A percentile compares a stretch with the other conserved stretches of the same genome.
These are phyloP conservation scores for Zopfochytrium polystomum DNA, from an alignment of 371 early-diverging fungal genomes.

Conservation along the genomic window DNA sequence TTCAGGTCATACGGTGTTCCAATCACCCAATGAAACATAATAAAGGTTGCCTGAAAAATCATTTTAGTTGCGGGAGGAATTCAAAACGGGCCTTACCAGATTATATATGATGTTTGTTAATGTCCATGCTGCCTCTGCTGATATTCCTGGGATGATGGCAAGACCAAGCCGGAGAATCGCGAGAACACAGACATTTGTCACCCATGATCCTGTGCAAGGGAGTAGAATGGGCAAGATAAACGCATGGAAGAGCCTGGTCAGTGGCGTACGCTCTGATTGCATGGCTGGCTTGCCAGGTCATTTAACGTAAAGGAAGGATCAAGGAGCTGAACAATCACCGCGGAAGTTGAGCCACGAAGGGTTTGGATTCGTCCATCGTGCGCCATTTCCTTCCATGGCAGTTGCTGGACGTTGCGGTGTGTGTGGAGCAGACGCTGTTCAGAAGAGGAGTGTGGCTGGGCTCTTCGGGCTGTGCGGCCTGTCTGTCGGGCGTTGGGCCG, in stretches of 20 bases:
- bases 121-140: slow-evolving; percentile 92
- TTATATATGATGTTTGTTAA: slow-evolving; percentile 89
- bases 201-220: slow-evolving; percentile 74
- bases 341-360: slow-evolving; percentile 21
- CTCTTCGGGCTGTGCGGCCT: too few species aligned
- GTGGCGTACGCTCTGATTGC: background rate
- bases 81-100: slow-evolving; percentile 57
- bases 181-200: slow-evolving; percentile 77
- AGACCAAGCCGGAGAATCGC: slow-evolving; percentile 77
- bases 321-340: slow-evolving; percentile 12
- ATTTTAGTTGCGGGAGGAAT: background rate
- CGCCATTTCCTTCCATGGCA: too few species aligned
- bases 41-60: slow-evolving; percentile 72
- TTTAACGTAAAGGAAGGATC: too few species aligned
- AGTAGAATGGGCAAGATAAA: background rate
- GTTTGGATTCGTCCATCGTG: slow-evolving; percentile 19
- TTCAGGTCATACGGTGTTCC: slow-evolving; percentile 93
- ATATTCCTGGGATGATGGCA: slow-evolving; percentile 83
- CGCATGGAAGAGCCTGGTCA: background rate
- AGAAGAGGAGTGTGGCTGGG: too few species aligned
- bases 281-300: background rate
- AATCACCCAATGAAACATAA: slow-evolving; percentile 94
- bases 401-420: too few species aligned
- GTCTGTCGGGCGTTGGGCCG: too few species aligned
- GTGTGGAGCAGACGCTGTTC: too few species aligned